phyloP scores from a whole-genome alignment of 2,329 filamentous ascomycete genomes.

The Phoma sp. region DNA sequence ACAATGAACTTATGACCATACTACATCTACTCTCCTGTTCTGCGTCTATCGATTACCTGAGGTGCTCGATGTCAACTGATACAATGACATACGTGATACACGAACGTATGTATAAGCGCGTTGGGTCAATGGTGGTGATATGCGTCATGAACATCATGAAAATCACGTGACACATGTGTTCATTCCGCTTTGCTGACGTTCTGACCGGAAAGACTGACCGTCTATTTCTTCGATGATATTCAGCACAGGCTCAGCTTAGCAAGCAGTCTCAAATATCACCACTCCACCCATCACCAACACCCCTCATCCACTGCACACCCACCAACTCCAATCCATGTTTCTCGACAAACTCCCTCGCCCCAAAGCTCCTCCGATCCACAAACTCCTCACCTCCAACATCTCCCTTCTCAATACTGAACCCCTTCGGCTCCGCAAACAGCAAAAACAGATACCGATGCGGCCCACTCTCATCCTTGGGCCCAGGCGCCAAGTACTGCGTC shows the following conservation, averaged over 20 bases:
- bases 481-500: constrained; percentile 43
- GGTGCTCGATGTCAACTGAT: neutral
- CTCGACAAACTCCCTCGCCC: constrained; percentile 29
- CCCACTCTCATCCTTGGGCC: constrained; percentile 43
- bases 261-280: neutral
- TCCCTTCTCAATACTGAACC: constrained; percentile 26
- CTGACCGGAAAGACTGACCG: too few species aligned
- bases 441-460: constrained; percentile 47
- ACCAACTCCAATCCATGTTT: constrained; percentile 40
- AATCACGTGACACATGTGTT: too few species aligned
- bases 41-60: neutral
- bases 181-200: too few species aligned
- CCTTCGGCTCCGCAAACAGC: constrained; percentile 37
- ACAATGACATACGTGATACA: neutral
- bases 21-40: neutral
- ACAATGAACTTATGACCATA: constrained; percentile 19
- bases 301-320: constrained; percentile 46
- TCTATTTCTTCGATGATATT: too few species aligned
- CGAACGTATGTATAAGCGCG: neutral
- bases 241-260: neutral
- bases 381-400: constrained; percentile 48
- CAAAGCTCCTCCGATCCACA: constrained; percentile 42
- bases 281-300: constrained; percentile 46
- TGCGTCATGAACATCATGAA: neutral
- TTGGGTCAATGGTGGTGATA: neutral